Percentiles rank a stretch among this genome's conserved stretches.
Conservation (phyloP, 768 basidiomycete species). For the Trametes cinnabarina region DNA sequence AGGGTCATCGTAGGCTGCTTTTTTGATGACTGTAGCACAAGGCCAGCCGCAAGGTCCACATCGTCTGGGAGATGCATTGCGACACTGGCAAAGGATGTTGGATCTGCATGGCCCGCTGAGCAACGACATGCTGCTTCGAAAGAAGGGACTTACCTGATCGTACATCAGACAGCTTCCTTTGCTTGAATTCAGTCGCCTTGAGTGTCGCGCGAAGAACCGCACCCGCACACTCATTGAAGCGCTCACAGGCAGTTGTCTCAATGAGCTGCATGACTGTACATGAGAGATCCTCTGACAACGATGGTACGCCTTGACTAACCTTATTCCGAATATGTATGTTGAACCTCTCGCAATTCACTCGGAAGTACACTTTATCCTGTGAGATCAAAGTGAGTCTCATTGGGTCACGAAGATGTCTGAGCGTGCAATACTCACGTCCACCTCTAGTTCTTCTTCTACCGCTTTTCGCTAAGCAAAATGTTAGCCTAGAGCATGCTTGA, state of each 20-base stretch:
- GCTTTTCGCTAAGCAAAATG: slow-evolving; percentile 39
- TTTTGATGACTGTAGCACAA: slow-evolving; percentile 55
- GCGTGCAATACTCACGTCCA: slow-evolving; percentile 56
- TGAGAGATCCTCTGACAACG: neutral
- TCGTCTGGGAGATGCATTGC: slow-evolving; percentile 62
- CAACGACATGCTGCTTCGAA: neutral
- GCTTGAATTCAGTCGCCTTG: slow-evolving; percentile 64
- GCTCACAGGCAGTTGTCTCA: slow-evolving; percentile 68
- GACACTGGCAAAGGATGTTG: slow-evolving; percentile 65
- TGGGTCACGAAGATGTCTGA: too few species aligned
- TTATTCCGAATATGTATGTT: slow-evolving; percentile 84
- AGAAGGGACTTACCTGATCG: slow-evolving; percentile 51
- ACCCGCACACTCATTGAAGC: slow-evolving; percentile 76
- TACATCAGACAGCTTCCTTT: slow-evolving; percentile 57
- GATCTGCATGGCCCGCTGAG: slow-evolving; percentile 43
- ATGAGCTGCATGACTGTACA: slow-evolving; percentile 55
- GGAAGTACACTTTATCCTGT: slow-evolving; percentile 73
- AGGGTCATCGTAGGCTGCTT: slow-evolving; percentile 52
- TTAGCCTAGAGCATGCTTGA: neutral
- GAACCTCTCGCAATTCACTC: slow-evolving; percentile 88
- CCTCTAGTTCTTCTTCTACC: slow-evolving; percentile 48
- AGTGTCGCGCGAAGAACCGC: slow-evolving; percentile 69
- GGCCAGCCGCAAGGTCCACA: slow-evolving; percentile 58
- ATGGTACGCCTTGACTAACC: slow-evolving; percentile 39
- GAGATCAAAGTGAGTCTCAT: neutral